These are phyloP conservation scores for Volutella citrinella DNA, from an alignment of 2,329 filamentous ascomycete genomes.

Conservation along the genomic window DNA sequence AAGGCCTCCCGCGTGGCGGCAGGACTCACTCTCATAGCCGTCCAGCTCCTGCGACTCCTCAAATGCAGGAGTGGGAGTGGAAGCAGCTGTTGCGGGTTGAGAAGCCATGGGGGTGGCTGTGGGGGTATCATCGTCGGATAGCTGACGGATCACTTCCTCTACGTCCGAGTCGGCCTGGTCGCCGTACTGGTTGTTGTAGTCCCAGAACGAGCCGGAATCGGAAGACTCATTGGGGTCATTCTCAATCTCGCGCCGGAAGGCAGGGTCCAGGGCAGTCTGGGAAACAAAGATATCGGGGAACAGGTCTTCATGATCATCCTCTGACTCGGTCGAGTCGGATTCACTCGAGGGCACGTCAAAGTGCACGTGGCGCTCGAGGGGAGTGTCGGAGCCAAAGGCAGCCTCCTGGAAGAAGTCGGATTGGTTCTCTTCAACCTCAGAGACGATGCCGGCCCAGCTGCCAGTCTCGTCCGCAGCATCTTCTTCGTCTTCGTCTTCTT, in stretches of 20 bases:
- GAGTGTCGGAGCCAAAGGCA: conserved; percentile 40
- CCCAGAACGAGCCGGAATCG: conserved; percentile 61
- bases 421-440: conserved; percentile 42
- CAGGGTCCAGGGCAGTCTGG: conserved; percentile 69
- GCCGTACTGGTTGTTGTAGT: conserved; percentile 50
- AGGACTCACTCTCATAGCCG: conserved; percentile 58
- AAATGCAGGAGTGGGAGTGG: conserved; percentile 27
- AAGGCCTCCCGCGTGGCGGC: conserved; percentile 11
- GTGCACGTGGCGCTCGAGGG: conserved; percentile 64
- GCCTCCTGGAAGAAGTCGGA: conserved; percentile 42
- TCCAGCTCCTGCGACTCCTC: conserved; percentile 44
- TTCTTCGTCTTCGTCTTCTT: conserved; percentile 37
- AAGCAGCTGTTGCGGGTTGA: conserved; percentile 21
- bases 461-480: conserved; percentile 41
- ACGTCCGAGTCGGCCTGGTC: conserved; percentile 40
- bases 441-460: conserved; percentile 56
- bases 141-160: conserved; percentile 35
- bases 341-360: conserved; percentile 69
- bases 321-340: conserved; percentile 61
- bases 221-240: conserved; percentile 60
- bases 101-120: conserved; percentile 39
- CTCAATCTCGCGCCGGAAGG: conserved; percentile 71
- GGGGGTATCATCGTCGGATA: conserved; percentile 41
- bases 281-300: conserved; percentile 78
- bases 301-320: conserved; percentile 61